A percentile compares a stretch with the other conserved stretches of the same genome.
Conservation (phyloP, 495 filamentous ascomycete genomes). For the Trichoderma virens region DNA sequence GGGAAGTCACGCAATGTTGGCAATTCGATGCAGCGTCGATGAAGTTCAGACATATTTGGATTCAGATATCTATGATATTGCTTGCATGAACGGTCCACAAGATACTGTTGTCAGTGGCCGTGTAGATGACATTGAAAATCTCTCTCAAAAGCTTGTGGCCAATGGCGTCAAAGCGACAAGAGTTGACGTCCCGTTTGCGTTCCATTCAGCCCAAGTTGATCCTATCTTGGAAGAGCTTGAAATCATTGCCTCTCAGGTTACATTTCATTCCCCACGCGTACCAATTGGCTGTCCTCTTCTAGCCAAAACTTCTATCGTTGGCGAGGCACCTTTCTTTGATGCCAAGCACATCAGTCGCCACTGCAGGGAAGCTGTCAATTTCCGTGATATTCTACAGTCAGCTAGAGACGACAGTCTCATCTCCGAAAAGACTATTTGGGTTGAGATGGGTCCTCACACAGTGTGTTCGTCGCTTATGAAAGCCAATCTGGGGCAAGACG, state of each 20-base stretch:
- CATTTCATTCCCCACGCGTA: conserved; percentile 53
- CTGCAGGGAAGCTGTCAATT: conserved; percentile 66
- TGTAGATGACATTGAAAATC: conserved; percentile 40
- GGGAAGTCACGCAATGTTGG: conserved; percentile 65
- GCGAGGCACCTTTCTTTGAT: conserved; percentile 39
- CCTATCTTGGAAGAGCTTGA: conserved; percentile 63
- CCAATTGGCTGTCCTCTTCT: conserved; percentile 66
- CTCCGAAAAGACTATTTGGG: conserved; percentile 48
- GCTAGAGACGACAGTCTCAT: conserved; percentile 42
- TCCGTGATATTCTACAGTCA: conserved; percentile 54
- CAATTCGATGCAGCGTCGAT: conserved; percentile 39
- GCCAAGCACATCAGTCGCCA: conserved; percentile 57
- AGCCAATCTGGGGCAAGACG: conserved; percentile 51
- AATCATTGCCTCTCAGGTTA: conserved; percentile 43
- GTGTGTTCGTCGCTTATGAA: conserved; percentile 60
- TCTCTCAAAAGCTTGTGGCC: conserved; percentile 51
- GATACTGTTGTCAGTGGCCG: conserved; percentile 58
- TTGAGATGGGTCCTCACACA: conserved; percentile 66
- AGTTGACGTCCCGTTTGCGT: conserved; percentile 69
- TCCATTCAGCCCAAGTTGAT: conserved; percentile 77
- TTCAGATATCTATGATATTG: conserved; percentile 36
- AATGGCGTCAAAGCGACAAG: conserved; percentile 60
- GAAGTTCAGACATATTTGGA: conserved; percentile 24
- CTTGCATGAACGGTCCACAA: conserved; percentile 54
- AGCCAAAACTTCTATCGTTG: conserved; percentile 49